phyloP scores from a whole-genome alignment of 495 filamentous ascomycete species.

The Wilcoxina mikolae region DNA sequence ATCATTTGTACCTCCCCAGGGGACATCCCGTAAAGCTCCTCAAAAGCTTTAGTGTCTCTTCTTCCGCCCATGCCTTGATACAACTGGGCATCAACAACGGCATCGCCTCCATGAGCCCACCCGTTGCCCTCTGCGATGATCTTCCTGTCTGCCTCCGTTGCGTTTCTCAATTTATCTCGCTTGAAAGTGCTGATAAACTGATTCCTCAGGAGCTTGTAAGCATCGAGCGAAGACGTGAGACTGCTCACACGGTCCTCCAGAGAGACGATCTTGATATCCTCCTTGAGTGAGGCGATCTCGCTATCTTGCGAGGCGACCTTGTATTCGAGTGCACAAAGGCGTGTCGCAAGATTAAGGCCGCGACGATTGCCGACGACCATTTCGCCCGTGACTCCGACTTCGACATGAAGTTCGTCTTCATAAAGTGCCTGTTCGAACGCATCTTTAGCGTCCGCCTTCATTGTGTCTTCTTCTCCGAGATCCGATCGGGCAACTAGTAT shows the following conservation, averaged over 20 bases:
- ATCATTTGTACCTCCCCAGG: not conserved
- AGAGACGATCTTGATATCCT: slow-evolving; percentile 1
- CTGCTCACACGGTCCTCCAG: slow-evolving; percentile 13
- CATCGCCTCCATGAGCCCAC: too few relatives aligned
- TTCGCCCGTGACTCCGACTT: not conserved
- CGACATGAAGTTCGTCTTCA: not conserved
- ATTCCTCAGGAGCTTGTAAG: not conserved
- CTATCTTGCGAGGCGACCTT: not conserved
- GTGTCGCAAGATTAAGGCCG: not conserved
- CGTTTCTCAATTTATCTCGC: too few relatives aligned
- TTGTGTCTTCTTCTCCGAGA: not conserved
- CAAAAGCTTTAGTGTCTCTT: not conserved
- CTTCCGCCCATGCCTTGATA: not conserved
- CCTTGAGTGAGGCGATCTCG: slow-evolving; percentile 8
- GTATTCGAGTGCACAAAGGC: not conserved
- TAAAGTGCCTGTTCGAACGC: not conserved
- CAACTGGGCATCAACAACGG: not conserved
- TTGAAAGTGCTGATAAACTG: slow-evolving; percentile 1
- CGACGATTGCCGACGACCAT: not conserved
- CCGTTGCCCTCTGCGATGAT: not conserved
- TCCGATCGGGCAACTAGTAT: slow-evolving; percentile 1
- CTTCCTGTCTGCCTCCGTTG: not conserved
- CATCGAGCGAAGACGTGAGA: slow-evolving; percentile 2
- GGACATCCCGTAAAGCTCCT: not conserved
- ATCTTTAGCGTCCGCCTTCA: not conserved